A percentile compares a stretch with the other conserved stretches of the same genome.
These are phyloP conservation scores for Cetradonia linearis DNA, from an alignment of 495 filamentous ascomycete genomes.

Conservation along the genomic window DNA sequence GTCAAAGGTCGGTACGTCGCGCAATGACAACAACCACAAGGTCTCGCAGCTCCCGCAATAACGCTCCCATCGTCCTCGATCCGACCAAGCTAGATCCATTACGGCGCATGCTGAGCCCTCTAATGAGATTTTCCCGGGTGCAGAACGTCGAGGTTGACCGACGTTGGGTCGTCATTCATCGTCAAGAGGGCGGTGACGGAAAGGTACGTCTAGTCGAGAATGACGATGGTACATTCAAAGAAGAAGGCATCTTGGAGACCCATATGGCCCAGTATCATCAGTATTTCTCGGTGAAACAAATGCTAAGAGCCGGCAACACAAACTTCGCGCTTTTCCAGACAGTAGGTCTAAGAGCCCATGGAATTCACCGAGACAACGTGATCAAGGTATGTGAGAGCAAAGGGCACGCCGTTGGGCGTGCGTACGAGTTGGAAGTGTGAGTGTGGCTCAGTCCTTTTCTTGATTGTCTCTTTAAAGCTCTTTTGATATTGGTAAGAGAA, in stretches of 20 bases:
- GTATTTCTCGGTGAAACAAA: constrained; percentile 1
- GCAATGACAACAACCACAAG: neutral
- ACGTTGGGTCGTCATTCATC: constrained; percentile 7
- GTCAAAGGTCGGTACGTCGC: neutral
- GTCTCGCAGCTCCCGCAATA: neutral
- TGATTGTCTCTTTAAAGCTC: neutral
- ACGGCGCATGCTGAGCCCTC: constrained; percentile 9
- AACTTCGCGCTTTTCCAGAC: neutral
- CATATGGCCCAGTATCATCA: neutral
- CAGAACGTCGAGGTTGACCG: constrained; percentile 9
- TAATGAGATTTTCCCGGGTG: neutral
- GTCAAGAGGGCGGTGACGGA: neutral
- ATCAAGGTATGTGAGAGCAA: constrained; percentile 3
- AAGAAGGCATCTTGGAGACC: neutral
- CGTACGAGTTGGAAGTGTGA: neutral
- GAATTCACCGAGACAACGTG: neutral
- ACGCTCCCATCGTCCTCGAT: neutral
- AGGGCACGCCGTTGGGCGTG: neutral
- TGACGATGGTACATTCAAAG: neutral
- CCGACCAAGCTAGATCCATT: constrained; percentile 1
- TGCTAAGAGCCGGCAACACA: constrained; percentile 1
- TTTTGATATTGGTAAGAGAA: neutral
- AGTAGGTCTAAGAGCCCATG: neutral
- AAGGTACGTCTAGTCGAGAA: no score
- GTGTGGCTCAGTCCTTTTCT: neutral